Base-by-base conservation (phyloP, 192 early-diverging fungal species). In the Linderina pennispora region DNA sequence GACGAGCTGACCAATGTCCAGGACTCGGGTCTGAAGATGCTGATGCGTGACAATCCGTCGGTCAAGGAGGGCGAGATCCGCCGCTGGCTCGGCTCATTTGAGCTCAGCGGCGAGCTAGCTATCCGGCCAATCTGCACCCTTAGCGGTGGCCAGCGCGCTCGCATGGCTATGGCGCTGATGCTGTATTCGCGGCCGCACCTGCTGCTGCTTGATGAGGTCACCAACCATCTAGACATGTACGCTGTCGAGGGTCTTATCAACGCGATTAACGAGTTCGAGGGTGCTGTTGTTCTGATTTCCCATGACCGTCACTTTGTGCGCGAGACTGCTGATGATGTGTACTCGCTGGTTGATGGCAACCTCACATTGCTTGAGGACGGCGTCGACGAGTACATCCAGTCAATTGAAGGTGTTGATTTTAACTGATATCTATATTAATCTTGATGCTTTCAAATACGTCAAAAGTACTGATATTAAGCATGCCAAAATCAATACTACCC, bases 241-340 rank as follows among this genome's bases (percentile, higher is more conserved):
- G 88, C 90, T 3, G 86, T 90, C 40, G 77, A 87, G 23, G 81
- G 82, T 9, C 65, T 94, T 22, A 71, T 84, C 18, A 74, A 83
- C 0, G 81, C 83, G 1, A 53, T 97, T 43, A 76, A 81, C 49
- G 76, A 72, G 32, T 93, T 72, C 47, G 50, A 70, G 4, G 93
- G 92, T 2, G 81, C 85, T 1, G 75, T 93, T 5, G 60, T 94
- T 13, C 33, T 91, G 14, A 91, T 97, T 14, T 84, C 81, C 23
- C 93, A 97, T 80, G 92, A 97, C 58, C 78, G 81, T 21, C 84
- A 82, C 59, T 96, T 96, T 66, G 61, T 94, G 33, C 77, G 85
- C 26, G 67, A 74, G 26, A 75, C 80, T 3, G 65, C 76, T 19
- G 70, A 85, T 22, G 68, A 79, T 13, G 50, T 57, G 34, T 80